Evolutionary conservation across 495 filamentous ascomycete species (phyloP).

Genomic region (Penicillium lividum): DNA sequence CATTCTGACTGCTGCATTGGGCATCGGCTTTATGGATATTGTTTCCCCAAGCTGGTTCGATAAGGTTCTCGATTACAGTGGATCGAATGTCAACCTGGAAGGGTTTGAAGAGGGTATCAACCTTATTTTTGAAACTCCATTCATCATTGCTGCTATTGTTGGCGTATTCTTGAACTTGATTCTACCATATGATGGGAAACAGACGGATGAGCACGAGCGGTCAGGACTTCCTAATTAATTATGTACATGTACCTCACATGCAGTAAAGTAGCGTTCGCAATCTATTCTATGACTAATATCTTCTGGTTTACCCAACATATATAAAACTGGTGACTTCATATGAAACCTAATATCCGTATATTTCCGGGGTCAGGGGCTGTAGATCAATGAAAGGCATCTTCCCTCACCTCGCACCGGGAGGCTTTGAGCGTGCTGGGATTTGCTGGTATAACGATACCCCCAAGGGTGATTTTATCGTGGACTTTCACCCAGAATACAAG

Average conservation of each 20-base stretch:
- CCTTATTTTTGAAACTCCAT: conserved; percentile 69
- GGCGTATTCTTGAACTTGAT: conserved; percentile 67
- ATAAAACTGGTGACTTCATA: too few relatives aligned
- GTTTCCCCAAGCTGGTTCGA: conserved; percentile 70
- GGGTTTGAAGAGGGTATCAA: conserved; percentile 79
- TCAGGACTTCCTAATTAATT: conserved; percentile 13
- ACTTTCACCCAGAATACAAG: conserved; percentile 64
- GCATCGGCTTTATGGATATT: conserved; percentile 75
- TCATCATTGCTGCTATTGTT: conserved; percentile 63
- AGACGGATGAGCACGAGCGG: conserved; percentile 5
- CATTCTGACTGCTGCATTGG: conserved; percentile 71
- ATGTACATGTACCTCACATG: too few relatives aligned
- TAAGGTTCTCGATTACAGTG: conserved; percentile 66
- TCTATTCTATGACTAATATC: too few relatives aligned
- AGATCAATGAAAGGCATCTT: conserved; percentile 59
- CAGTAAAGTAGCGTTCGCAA: neutral
- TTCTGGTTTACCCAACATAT: too few relatives aligned
- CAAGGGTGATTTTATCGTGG: conserved; percentile 72
- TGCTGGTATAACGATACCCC: conserved; percentile 86
- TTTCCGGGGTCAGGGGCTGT: too few relatives aligned
- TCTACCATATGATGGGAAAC: conserved; percentile 35
- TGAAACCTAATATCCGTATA: too few relatives aligned
- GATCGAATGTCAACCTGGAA: conserved; percentile 62
- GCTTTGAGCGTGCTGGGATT: conserved; percentile 63
- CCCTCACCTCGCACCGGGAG: conserved; percentile 57